These are phyloP conservation scores for Solanum verrucosum DNA, from an alignment of 257 asterid genomes.

Conservation along the genomic window DNA sequence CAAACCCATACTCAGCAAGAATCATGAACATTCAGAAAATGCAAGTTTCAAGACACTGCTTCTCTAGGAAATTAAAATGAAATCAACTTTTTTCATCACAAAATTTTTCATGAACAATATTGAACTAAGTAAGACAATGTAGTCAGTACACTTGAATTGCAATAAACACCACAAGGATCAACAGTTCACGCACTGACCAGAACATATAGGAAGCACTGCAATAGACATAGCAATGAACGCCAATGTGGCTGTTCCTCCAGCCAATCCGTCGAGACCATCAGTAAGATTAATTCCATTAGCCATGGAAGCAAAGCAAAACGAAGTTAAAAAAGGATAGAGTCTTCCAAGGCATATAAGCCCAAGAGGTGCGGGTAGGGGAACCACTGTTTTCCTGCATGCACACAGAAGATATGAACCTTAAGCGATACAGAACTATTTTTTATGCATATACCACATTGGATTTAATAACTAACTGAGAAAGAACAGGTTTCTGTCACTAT, in stretches of 20 bases:
- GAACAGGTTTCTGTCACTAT: not conserved
- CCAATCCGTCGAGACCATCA: conserved; percentile 86
- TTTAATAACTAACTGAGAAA: not conserved
- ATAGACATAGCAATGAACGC: conserved; percentile 86
- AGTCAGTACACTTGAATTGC: not conserved
- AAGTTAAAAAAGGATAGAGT: conserved; percentile 47
- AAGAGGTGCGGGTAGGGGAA: conserved; percentile 79
- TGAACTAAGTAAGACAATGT: not conserved
- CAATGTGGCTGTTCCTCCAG: conserved; percentile 87
- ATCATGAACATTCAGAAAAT: not conserved
- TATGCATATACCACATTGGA: not conserved
- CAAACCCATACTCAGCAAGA: conserved; percentile 7
- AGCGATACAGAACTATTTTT: not conserved
- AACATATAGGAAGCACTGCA: conserved; percentile 85
- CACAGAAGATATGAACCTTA: not conserved
- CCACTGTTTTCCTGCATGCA: conserved; percentile 71
- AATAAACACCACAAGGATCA: not conserved
- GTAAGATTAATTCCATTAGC: conserved; percentile 67
- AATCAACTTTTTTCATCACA: not conserved
- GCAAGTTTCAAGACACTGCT: not conserved
- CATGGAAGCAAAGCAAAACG: conserved; percentile 70
- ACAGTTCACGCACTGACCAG: conserved; percentile 40
- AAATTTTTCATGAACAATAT: not conserved
- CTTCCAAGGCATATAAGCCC: conserved; percentile 69
- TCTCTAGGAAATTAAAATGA: not conserved